A percentile compares a stretch with the other conserved stretches of the same genome.
phyloP scores from a whole-genome alignment of 805 yeast genomes.

The Clavispora vitiphila region DNA sequence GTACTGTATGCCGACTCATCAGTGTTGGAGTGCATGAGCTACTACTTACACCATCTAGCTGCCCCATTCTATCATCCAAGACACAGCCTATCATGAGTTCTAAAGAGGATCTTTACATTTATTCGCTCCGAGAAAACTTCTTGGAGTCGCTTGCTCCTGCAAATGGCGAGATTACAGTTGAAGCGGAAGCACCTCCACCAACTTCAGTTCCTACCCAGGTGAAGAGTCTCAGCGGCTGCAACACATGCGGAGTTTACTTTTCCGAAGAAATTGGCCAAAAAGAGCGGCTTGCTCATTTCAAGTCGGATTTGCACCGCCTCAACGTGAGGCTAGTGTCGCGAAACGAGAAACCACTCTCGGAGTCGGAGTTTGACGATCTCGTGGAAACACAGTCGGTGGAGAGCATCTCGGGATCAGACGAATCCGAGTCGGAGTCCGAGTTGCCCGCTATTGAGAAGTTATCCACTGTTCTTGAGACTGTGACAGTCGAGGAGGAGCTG shows the following conservation, averaged over 20 bases:
- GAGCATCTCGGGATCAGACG: constrained; percentile 55
- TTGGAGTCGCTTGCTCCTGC: constrained; percentile 8
- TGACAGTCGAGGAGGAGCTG: constrained; percentile 23
- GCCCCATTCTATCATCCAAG: background rate
- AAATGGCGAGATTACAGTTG: constrained; percentile 10
- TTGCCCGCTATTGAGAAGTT: too few relatives aligned
- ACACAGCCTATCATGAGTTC: too few relatives aligned
- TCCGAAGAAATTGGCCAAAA: constrained; percentile 4
- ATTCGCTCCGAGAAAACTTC: background rate
- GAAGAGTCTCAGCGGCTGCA: constrained; percentile 11
- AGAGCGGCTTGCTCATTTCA: constrained; percentile 42
- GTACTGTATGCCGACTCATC: too few relatives aligned
- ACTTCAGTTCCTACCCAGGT: constrained; percentile 4
- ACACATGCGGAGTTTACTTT: constrained; percentile 13
- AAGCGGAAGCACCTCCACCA: background rate
- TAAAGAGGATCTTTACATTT: constrained; percentile 7
- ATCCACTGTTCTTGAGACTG: constrained; percentile 17
- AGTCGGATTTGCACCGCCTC: constrained; percentile 53
- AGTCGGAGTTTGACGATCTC: constrained; percentile 53
- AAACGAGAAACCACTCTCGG: constrained; percentile 44
- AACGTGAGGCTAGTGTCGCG: constrained; percentile 52
- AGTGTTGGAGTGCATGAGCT: too few relatives aligned
- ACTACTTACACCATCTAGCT: too few relatives aligned
- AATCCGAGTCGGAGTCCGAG: constrained; percentile 21
- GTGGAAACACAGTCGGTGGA: constrained; percentile 47